Evolutionary conservation across 371 early-diverging fungal genomes (phyloP), one percentile per base, ranked within the genome.

Genomic region (Mortierella sp.): DNA sequence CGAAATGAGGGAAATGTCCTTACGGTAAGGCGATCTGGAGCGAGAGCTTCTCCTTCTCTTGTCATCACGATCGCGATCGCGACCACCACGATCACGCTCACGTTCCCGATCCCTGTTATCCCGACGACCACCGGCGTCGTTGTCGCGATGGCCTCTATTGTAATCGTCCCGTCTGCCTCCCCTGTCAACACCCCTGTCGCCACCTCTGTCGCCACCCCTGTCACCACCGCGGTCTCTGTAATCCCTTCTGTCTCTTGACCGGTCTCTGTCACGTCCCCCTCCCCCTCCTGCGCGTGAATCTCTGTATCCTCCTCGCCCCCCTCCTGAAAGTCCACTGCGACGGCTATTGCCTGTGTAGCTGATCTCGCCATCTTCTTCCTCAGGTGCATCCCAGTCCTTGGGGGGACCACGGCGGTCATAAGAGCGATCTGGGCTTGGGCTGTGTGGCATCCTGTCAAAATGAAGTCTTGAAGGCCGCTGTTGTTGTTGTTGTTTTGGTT

Each of bases 371-470:
- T 85, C 86, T 48, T 85, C 86, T 60, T 79, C 82, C 44, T 85
- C 86, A 38, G 86, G 86, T 38, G 86, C 86, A 81, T 85, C 86
- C 86, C 86, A 85, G 75, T 85, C 86, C 50, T 73, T 78, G 44
- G 82, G 86, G 26, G 80, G 75, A 31, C 77, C 79, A 45, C 80
- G 80, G 10, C 81, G 76, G 72, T 79, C 76, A 24, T 70, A 44
- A 42, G 73, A 65, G 10, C 80, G 76, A 68, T 84, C 84, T 26
- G 84, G 84, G 60, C 84, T 84, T 60, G 75, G 81, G 65, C 79
- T 80, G 47, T 80, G 63, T 4, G 84, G 78, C 84, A 84, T 84
- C 26, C 16, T 63, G 48, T 14, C 16, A 34, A 31, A 16, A 50
- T n/a, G 9, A 44, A 38, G 19, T 10, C 6, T 26, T 44, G 24